These are phyloP conservation scores for Colletotrichum costaricense DNA, from an alignment of 2,329 filamentous ascomycete species.

Conservation along the genomic window DNA sequence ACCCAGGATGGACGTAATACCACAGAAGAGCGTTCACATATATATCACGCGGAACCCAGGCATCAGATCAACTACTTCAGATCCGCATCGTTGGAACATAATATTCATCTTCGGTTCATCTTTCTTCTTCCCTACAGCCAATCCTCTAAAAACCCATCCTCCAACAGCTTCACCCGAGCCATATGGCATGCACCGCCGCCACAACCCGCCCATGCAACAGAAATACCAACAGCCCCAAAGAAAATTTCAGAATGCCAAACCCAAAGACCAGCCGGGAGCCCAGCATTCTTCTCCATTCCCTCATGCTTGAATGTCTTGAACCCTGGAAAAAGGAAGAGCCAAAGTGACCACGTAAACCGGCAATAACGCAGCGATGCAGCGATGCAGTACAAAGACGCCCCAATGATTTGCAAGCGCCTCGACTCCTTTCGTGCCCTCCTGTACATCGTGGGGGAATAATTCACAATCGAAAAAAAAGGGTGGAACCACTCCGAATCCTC, in stretches of 20 bases:
- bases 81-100: not conserved
- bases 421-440: not conserved
- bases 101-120: not conserved
- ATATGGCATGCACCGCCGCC: not conserved
- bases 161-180: not conserved
- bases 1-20: not conserved
- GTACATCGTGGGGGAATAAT: not conserved
- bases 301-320: not conserved
- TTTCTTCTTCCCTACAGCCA: not conserved
- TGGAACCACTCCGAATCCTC: not conserved
- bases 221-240: not conserved
- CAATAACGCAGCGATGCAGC: not conserved
- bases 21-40: not conserved
- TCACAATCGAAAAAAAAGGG: not conserved
- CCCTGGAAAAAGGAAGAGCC: not conserved
- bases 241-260: constrained; percentile 27
- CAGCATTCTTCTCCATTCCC: constrained; percentile 16
- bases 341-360: not conserved
- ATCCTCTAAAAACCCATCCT: not conserved
- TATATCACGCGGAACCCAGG: too few relatives aligned
- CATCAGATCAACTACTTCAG: not conserved
- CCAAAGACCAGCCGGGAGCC: constrained; percentile 28
- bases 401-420: not conserved
- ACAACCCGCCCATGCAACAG: not conserved
- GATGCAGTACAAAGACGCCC: not conserved